phyloP scores from a whole-genome alignment of 768 basidiomycete species.

The Pisolithus microcarpus region DNA sequence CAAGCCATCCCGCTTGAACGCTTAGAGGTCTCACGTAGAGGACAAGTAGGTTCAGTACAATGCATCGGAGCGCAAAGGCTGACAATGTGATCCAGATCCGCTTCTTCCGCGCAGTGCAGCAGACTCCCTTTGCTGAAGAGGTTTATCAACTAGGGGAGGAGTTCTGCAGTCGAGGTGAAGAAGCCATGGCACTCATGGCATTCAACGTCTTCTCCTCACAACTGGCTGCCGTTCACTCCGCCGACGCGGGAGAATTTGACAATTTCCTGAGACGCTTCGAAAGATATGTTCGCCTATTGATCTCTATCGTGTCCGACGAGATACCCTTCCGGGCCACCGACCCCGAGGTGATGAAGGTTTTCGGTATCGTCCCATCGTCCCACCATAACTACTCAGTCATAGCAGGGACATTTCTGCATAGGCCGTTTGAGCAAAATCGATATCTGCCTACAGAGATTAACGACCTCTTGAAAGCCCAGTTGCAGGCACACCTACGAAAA shows the following conservation, averaged over 20 bases:
- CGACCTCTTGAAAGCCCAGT: not conserved
- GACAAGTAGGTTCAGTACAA: not conserved
- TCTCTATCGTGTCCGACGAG: conserved; percentile 35
- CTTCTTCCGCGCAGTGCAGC: not conserved
- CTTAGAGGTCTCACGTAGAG: not conserved
- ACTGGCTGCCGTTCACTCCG: not conserved
- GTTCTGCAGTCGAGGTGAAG: not conserved
- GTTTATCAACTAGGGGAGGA: not conserved
- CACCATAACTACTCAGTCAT: not conserved
- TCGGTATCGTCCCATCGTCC: not conserved
- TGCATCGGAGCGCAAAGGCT: not conserved
- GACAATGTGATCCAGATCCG: not conserved
- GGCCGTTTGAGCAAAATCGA: not conserved
- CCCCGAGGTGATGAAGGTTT: not conserved
- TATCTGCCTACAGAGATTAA: not conserved
- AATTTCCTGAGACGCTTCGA: conserved; percentile 16
- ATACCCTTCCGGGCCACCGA: conserved; percentile 3
- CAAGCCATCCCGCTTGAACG: conserved; percentile 14
- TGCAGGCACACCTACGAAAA: not conserved
- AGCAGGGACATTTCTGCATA: not conserved
- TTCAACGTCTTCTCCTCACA: not conserved
- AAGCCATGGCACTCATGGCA: not conserved
- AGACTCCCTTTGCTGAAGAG: not conserved
- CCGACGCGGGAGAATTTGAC: conserved; percentile 29
- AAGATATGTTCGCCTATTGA: conserved; percentile 27